phyloP scores from a whole-genome alignment of 2,329 filamentous ascomycete species.

The Hymenoscyphus occultus region DNA sequence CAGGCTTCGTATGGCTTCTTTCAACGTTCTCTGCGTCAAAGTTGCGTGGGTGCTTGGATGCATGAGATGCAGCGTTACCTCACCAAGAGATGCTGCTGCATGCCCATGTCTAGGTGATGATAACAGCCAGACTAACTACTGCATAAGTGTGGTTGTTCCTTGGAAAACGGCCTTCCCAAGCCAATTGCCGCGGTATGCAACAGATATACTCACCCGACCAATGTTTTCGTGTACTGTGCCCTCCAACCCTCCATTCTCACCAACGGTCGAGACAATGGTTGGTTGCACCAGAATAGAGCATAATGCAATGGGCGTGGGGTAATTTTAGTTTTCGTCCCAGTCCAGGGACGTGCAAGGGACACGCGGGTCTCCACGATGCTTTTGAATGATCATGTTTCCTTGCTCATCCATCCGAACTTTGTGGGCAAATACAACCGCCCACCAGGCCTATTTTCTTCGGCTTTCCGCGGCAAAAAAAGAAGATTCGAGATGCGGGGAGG shows the following conservation, averaged over 20 bases:
- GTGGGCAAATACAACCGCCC: neutral
- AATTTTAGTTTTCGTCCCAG: neutral
- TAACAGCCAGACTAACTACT: neutral
- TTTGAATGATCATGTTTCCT: neutral
- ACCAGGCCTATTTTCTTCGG: neutral
- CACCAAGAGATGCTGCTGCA: neutral
- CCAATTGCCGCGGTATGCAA: neutral
- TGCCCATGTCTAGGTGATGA: neutral
- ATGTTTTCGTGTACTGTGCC: neutral
- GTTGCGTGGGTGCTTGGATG: constrained; percentile 4
- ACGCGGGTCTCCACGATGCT: neutral
- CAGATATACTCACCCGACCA: neutral
- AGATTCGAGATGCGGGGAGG: neutral
- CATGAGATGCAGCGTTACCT: constrained; percentile 2
- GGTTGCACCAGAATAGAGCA: neutral
- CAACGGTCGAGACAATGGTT: neutral
- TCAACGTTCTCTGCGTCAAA: constrained; percentile 1
- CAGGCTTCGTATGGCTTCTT: constrained; percentile 1
- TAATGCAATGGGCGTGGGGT: neutral
- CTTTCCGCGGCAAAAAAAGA: neutral
- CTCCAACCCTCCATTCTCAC: neutral
- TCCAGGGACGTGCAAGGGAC: neutral
- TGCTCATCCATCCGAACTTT: neutral
- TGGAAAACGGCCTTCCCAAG: neutral
- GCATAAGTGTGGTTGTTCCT: neutral